phyloP scores from a whole-genome alignment of 768 basidiomycete species.

The Lactarius psammicola region DNA sequence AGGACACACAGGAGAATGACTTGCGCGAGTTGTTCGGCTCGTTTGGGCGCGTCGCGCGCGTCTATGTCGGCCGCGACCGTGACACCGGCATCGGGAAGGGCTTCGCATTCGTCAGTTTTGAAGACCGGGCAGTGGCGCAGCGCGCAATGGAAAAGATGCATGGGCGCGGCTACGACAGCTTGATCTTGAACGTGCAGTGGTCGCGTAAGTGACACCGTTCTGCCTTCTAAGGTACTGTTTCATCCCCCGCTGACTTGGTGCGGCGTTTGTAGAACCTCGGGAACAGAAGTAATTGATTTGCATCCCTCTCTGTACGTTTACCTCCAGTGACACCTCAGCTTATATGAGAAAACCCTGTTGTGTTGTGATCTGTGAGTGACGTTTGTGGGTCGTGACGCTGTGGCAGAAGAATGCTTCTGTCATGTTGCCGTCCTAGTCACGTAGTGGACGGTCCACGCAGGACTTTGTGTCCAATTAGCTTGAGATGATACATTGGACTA shows the following conservation, averaged over 20 bases:
- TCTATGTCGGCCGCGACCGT: conserved; percentile 92
- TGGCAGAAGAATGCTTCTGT: not conserved
- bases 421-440: not conserved
- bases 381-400: not conserved
- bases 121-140: conserved; percentile 75
- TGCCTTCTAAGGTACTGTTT: conserved; percentile 3
- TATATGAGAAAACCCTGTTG: not conserved
- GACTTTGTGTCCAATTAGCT: not conserved
- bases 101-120: conserved; percentile 97
- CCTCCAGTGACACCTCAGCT: not conserved
- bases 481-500: not conserved
- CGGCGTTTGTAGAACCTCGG: conserved; percentile 37
- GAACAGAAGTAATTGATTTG: conserved; percentile 34
- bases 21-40: conserved; percentile 84
- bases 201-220: conserved; percentile 46
- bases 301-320: conserved; percentile 9
- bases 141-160: conserved; percentile 89
- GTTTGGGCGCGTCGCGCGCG: conserved; percentile 84
- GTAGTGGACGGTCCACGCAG: not conserved
- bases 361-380: not conserved
- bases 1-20: conserved; percentile 94
- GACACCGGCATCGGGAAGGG: conserved; percentile 96
- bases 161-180: conserved; percentile 88
- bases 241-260: not conserved
- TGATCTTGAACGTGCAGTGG: conserved; percentile 74